Percentiles rank a stretch among this genome's conserved stretches.
These are phyloP conservation scores for Cadophora luteo-olivacea DNA, from an alignment of 2,329 filamentous ascomycete species.

Conservation along the genomic window DNA sequence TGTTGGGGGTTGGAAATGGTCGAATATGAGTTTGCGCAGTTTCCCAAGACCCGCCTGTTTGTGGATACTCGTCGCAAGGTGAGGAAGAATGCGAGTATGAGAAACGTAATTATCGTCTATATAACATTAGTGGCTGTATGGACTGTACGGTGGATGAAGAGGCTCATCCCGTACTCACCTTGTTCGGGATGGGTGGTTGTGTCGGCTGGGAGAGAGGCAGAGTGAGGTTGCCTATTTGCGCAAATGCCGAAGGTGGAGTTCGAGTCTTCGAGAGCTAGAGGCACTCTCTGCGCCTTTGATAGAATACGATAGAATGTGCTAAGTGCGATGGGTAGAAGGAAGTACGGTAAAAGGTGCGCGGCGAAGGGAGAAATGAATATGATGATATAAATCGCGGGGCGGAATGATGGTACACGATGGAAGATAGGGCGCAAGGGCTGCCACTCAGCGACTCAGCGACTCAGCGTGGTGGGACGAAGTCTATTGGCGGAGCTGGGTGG, in stretches of 20 bases:
- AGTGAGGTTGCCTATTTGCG: neutral
- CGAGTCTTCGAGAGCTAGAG: neutral
- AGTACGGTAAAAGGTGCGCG: conserved; percentile 16
- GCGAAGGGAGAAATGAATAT: conserved; percentile 20
- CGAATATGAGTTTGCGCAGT: too few relatives aligned
- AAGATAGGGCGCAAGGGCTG: too few relatives aligned
- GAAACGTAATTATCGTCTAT: neutral
- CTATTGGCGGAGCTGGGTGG: too few relatives aligned
- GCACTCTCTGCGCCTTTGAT: conserved; percentile 13
- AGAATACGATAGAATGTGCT: conserved; percentile 25
- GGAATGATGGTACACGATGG: too few relatives aligned
- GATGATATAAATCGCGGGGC: too few relatives aligned
- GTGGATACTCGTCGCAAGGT: neutral
- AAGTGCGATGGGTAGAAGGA: conserved; percentile 16
- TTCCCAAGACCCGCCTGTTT: too few relatives aligned
- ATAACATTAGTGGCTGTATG: neutral
- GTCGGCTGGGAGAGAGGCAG: neutral
- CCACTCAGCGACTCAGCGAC: too few relatives aligned
- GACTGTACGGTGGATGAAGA: neutral
- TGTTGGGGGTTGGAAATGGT: too few relatives aligned
- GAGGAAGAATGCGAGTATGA: neutral
- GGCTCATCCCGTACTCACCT: neutral
- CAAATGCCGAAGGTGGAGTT: neutral
- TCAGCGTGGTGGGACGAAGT: too few relatives aligned
- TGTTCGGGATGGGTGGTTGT: neutral